Base-by-base conservation (phyloP, 2,329 filamentous ascomycete genomes). In the Raffaelea albimanens region DNA sequence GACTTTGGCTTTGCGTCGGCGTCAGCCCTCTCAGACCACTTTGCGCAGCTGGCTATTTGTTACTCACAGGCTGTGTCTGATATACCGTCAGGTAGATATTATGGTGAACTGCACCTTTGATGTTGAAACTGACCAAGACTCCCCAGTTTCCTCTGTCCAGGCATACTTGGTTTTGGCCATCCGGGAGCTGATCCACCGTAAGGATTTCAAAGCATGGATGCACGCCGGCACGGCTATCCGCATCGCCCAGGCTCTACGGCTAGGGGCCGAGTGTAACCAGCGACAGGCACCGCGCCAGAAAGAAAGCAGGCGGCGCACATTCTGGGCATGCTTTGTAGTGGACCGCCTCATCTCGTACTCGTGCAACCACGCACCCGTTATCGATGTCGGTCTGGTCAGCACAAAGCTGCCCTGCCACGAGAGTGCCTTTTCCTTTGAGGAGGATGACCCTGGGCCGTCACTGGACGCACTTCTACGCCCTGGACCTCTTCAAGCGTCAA, bases 281-380 rank as follows among this genome's bases (percentile, higher is more conserved):
- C 42, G 42, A 11, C 25, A 31, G n/a, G n/a, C 16, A 4, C 23
- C 18, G 16, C 38, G 36, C 14, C 16, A 41, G 16, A 40, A 42
- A 5, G 44, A 46, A 38, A n/a, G 31, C 5, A 36, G 38, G 4
- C 36, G 44, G 2, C 44, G 44, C 23, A 46, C 44, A 2, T 46
- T 40, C 9, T 50, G 48, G 48, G 44, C 48, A 18, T 50, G 48
- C n/a, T 19, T 50, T 10, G 48, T 45, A 8, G 29, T 50, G 13
- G 48, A 50, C 44, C 45, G 48, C n/a, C 36, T 50, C 19, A 43
- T 46, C 18, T 22, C 44, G 2, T 23, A n/a, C 25, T 33, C n/a
- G n/a, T n/a, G n/a, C n/a, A n/a, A n/a, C n/a, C n/a, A n/a, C n/a
- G n/a, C n/a, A n/a, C n/a, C n/a, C n/a, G n/a, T n/a, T n/a, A n/a